Base-by-base conservation (phyloP, 139 green algal genomes). In the Chlorella sp. region DNA sequence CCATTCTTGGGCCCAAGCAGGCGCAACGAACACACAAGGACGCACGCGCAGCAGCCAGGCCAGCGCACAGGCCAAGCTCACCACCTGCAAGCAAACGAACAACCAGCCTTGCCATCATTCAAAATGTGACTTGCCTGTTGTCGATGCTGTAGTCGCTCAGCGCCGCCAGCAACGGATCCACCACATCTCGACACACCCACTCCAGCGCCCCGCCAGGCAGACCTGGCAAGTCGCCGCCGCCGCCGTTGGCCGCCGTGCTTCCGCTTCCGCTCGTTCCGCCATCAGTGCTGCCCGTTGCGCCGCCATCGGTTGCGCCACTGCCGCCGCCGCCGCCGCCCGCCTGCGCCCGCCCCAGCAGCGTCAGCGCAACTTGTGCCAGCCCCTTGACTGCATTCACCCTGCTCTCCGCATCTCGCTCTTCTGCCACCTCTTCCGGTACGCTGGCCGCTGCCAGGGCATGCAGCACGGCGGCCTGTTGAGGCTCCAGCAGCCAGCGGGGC, bases 111-210 rank as follows among this genome's bases (percentile, higher is more conserved):
- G n/a, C n/a, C n/a, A n/a, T n/a, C n/a, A n/a, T n/a, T n/a, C n/a
- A n/a, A n/a, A n/a, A n/a, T n/a, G n/a, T n/a, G 60, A 12, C 87
- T 34, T n/a, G 81, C 79, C 95, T 93, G 90, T 98, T 97, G 94
- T 99, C 98, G 16, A 94, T 96, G 66, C 93, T 96, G 93, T 99
- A 99, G 89, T 99, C 98, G 26, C 95, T 91, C 86, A 98, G 81
- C 4, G 93, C 93, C 22, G 60, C 71, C 78, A 97, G 84, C 81
- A 99, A 60, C 40, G 80, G 90, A 42, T 68, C 34, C 42, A 87
- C 21, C 64, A 75, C 87, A 32, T 1, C 19, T 11, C 60, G 37
- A 34, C 53, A 71, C 15, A 89, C 57, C 18, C 85, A 22, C 80
- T 64, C 22, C 34, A 89, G 40, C 22, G 28, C 89, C 80, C 88